Base-by-base conservation (phyloP, 2,329 filamentous ascomycete species). In the Diaporthe humulicola region DNA sequence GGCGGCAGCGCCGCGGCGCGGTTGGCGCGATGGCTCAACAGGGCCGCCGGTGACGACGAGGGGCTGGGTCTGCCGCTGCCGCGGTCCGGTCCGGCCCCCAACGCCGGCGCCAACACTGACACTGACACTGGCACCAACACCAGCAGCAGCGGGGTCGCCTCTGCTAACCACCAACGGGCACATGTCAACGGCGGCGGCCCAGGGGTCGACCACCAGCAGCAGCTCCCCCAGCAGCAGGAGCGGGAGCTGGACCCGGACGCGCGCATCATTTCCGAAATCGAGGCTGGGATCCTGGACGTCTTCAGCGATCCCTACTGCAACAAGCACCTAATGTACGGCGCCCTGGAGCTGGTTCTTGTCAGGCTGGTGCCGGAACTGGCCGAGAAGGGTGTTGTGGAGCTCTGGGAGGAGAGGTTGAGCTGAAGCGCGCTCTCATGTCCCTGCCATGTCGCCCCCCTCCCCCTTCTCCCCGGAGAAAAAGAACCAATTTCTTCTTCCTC, bases 291-390 rank as follows among this genome's bases (percentile, higher is more conserved):
- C 60, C 87, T 98, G 61, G 91, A 93, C 79, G 87, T 96, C 50
- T 93, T 98, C 78, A 90, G 90, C 22, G 95, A 98, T 83, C 87
- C 90, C 70, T 98, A 98, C 85, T 93, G 95, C 84, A 99, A 99
- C 85, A 97, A 96, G 85, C 95, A 98, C 85, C 86, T 98, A 42
- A 86, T 98, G 78, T 98, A 98, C 81, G 88, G 91, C 58, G 87
- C 97, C 64, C 85, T 98, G 45, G 97, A 99, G 85, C 85, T 96
- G 74, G 82, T 98, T 2, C 87, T 98, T n/a, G 90, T 95, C 73
- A 91, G 93, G 77, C 84, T 98, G 76, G 90, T 98, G 81, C 97
- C 97, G 6, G 97, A 99, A 85, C 83, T 98, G 79, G 88, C 88
- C 71, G 93, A 95, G 79, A 92, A 90, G 81, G 91, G 92, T 50